Evolutionary conservation across 75 land plant species (phyloP).

Genomic region (Gnetum montanum): DNA sequence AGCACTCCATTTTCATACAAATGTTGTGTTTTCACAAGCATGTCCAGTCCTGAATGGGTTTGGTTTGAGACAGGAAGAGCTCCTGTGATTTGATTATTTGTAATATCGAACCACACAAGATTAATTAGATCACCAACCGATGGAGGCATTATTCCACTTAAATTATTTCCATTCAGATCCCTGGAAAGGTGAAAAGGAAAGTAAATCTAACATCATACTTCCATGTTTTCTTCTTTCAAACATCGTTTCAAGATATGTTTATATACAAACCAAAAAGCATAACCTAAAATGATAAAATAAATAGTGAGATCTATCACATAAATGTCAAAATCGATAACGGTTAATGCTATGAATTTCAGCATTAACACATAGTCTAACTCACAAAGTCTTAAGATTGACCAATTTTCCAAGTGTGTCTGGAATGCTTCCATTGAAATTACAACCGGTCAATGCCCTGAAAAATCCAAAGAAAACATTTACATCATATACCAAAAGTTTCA

Average conservation of each 20-base stretch:
- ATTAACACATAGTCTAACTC: background rate
- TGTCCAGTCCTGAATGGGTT: slow-evolving; percentile 35
- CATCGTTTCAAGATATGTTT: background rate
- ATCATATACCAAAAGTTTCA: background rate
- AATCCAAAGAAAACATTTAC: background rate
- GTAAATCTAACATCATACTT: background rate
- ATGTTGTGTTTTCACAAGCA: slow-evolving; percentile 33
- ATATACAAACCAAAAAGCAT: background rate
- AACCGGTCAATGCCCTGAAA: background rate
- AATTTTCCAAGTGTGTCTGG: background rate
- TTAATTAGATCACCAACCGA: slow-evolving; percentile 37
- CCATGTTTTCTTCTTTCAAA: background rate
- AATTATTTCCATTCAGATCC: slow-evolving; percentile 40
- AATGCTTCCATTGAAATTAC: background rate
- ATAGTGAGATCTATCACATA: background rate
- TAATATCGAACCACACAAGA: slow-evolving; percentile 56
- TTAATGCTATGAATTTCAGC: background rate
- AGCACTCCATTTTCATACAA: slow-evolving; percentile 38
- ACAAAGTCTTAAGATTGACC: background rate
- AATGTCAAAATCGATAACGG: background rate
- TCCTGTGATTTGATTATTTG: slow-evolving; percentile 52
- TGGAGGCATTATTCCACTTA: slow-evolving; percentile 57
- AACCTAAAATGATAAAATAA: background rate
- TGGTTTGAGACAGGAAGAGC: slow-evolving; percentile 44
- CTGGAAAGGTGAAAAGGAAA: slow-evolving; percentile 3